Evolutionary conservation across 192 early-diverging fungal genomes (phyloP).

Genomic region (Linderina pennispora): DNA sequence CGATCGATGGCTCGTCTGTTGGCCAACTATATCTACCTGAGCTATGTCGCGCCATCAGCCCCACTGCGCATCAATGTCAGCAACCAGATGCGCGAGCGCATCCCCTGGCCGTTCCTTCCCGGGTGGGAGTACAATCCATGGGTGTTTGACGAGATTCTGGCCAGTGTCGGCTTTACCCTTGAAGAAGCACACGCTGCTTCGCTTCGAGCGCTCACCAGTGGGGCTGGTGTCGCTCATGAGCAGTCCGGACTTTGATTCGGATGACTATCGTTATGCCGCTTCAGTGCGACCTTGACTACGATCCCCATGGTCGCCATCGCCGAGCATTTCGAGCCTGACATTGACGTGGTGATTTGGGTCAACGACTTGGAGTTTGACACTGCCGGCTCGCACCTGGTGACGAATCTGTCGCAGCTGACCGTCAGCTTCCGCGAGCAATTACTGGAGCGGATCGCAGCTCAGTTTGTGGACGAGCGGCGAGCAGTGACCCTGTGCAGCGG

Average conservation of each 20-base stretch:
- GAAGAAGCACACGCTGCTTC: conserved; percentile 65
- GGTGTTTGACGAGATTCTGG: conserved; percentile 78
- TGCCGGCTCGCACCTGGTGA: conserved; percentile 8
- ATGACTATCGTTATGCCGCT: conserved; percentile 27
- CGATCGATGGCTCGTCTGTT: conserved; percentile 44
- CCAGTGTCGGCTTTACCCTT: conserved; percentile 68
- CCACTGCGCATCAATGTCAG: conserved; percentile 72
- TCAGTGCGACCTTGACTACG: conserved; percentile 17
- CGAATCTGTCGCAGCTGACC: conserved; percentile 21
- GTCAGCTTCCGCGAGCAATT: conserved; percentile 38
- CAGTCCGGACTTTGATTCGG: conserved; percentile 2
- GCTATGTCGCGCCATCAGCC: conserved; percentile 59
- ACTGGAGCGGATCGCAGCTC: conserved; percentile 30
- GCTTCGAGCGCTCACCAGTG: conserved; percentile 59
- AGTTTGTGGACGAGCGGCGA: conserved; percentile 34
- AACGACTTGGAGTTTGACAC: conserved; percentile 38
- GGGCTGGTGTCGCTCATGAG: conserved; percentile 31
- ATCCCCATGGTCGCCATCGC: conserved; percentile 41
- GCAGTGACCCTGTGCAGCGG: conserved; percentile 20
- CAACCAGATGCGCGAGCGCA: conserved; percentile 61
- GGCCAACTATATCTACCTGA: conserved; percentile 71
- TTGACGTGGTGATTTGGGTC: conserved; percentile 48
- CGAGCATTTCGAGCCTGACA: conserved; percentile 34
- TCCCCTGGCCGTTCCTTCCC: conserved; percentile 62
- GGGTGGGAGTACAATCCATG: conserved; percentile 52